Evolutionary conservation across 768 basidiomycete species (phyloP).

Genomic region (Lactarius psammicola): DNA sequence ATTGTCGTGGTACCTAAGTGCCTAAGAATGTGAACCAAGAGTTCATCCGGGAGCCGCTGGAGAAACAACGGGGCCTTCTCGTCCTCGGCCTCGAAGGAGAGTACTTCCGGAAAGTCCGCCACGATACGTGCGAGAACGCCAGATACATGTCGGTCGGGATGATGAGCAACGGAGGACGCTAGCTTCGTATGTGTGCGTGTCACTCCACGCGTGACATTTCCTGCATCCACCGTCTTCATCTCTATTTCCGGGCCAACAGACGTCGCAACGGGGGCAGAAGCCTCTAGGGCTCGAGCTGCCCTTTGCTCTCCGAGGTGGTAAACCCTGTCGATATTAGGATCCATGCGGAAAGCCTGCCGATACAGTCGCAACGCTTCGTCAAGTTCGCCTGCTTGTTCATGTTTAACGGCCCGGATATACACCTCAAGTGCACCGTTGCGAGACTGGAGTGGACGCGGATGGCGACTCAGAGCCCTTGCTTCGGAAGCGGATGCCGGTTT

Average conservation of each 20-base stretch:
- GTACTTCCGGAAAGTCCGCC: constrained; percentile 45
- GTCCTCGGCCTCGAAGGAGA: constrained; percentile 67
- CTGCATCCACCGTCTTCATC: not conserved
- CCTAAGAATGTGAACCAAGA: constrained; percentile 65
- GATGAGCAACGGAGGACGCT: constrained; percentile 16
- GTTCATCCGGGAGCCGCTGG: constrained; percentile 67
- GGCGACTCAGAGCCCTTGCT: not conserved
- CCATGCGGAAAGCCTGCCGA: constrained; percentile 74
- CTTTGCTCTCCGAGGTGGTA: constrained; percentile 58
- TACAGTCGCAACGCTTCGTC: constrained; percentile 77
- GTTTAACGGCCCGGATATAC: constrained; percentile 67
- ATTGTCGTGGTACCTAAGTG: constrained; percentile 63
- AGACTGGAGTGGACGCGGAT: constrained; percentile 7
- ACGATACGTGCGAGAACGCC: constrained; percentile 50
- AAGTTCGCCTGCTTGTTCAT: constrained; percentile 71
- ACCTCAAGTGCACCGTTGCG: constrained; percentile 55
- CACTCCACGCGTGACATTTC: constrained; percentile 14
- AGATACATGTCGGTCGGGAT: constrained; percentile 34
- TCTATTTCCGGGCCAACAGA: not conserved
- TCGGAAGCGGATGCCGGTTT: constrained; percentile 14
- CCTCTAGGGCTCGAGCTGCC: constrained; percentile 4
- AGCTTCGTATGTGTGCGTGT: constrained; percentile 5
- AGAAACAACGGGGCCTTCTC: constrained; percentile 59
- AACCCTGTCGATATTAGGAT: constrained; percentile 70
- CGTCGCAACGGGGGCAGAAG: not conserved